Evolutionary conservation across 345 rosid genomes (phyloP), one percentile per base, ranked within the genome.

Genomic region (Lumnitzera littorea): DNA sequence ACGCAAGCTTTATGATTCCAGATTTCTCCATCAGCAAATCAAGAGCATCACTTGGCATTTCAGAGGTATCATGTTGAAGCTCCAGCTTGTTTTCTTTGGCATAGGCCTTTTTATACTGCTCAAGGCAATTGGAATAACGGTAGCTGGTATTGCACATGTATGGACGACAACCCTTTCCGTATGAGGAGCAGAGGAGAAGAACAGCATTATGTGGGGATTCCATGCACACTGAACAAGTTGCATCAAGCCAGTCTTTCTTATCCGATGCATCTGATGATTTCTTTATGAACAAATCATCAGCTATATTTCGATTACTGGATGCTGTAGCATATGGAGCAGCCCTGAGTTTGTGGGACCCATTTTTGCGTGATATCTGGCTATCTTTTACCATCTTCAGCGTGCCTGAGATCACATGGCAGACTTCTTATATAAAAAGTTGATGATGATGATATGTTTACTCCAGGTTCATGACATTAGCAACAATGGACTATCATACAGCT

Each of bases 111-210:
- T 82, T 82, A 83, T 87, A 92, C 76, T 84, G 96, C 66, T 89
- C 95, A 58, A 92, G 95, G 77, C 99, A 92, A 54, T 92, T 90
- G 24, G 98, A 92, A 62, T 85, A 92, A 0, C 97, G 86, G 63
- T 81, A 89, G 75, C 98, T 92, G 46, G 99, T 92, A 69, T 89
- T 96, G 70, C 99, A 94, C 99, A 94, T 94, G 70, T 84, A 94
- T 56, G 99, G 96, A 36, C 91, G 96, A 57, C 99, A 94, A 46
- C 99, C 99, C 68, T 94, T 94, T 71, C 90, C 96, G 65, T 94
- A 82, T 51, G 99, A 94, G 57, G 99, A 90, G 70, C 99, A 94
- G 48, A 94, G 95, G 48, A 94, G 88, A 71, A 94, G 97, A 71
- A 94, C 99, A 55, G 96, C 97, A 46, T 90, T 90, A 75, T 94